Evolutionary conservation across 441 rosid species (phyloP).

Genomic region (Pelargonium cotyledonis): DNA sequence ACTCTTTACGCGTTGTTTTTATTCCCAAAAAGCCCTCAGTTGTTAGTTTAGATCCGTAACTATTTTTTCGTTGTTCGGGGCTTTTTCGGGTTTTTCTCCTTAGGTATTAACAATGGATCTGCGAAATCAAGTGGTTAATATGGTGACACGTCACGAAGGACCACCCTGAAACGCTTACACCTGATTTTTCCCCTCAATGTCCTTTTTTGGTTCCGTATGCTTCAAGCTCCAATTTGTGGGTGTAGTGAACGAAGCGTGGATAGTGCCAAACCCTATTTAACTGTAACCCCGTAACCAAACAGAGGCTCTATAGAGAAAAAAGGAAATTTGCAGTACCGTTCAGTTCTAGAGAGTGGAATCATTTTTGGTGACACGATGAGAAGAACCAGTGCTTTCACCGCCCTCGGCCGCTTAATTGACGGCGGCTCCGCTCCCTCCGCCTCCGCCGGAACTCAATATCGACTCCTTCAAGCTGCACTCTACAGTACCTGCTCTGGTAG

Average conservation of each 20-base stretch:
- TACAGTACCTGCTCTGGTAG: conserved; percentile 27
- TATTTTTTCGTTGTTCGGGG: not conserved
- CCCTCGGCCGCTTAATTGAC: conserved; percentile 32
- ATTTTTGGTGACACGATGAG: conserved; percentile 34
- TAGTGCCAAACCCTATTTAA: conserved; percentile 37
- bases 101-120: not conserved
- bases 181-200: not conserved
- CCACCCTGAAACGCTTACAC: not conserved
- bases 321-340: not conserved
- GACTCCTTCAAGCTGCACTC: conserved; percentile 32
- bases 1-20: not conserved
- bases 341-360: not conserved
- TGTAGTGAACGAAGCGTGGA: conserved; percentile 23
- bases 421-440: conserved; percentile 17
- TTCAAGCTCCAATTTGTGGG: not conserved
- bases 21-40: conserved; percentile 6
- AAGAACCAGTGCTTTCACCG: conserved; percentile 38
- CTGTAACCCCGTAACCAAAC: conserved; percentile 7
- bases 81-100: not conserved
- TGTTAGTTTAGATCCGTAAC: no score
- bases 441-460: conserved; percentile 21
- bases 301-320: not conserved
- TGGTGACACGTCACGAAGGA: not conserved
- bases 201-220: not conserved
- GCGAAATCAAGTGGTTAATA: not conserved